Conservation (phyloP, 257 asterid species). For the Salvia splendens region DNA sequence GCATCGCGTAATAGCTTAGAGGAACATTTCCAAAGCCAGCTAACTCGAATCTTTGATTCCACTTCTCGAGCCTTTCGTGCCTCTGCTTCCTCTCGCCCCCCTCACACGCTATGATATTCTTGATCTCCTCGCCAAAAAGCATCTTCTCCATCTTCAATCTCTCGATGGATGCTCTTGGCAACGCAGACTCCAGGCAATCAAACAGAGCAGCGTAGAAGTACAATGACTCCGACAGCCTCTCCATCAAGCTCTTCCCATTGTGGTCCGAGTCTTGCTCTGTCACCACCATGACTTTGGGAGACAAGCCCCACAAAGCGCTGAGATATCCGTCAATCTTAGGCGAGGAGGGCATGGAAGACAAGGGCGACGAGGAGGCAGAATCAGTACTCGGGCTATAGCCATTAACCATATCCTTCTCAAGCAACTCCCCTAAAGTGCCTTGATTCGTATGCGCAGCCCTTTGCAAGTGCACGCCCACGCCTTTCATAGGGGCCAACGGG, state of each 20-base stretch:
- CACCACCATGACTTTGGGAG: conserved; percentile 85
- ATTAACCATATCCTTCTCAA: conserved; percentile 63
- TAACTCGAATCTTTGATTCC: conserved; percentile 68
- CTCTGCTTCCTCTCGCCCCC: conserved; percentile 79
- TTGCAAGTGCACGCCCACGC: conserved; percentile 44
- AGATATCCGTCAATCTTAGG: conserved; percentile 62
- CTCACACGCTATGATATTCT: conserved; percentile 82
- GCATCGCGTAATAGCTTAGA: conserved; percentile 82
- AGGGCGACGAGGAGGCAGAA: conserved; percentile 69
- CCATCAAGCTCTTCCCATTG: conserved; percentile 75
- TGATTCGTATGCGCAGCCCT: conserved; percentile 50
- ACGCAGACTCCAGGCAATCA: conserved; percentile 76
- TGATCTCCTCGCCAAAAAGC: conserved; percentile 86
- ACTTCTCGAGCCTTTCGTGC: conserved; percentile 85
- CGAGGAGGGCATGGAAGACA: conserved; percentile 37
- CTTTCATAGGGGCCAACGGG: conserved; percentile 43
- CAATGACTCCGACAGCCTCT: conserved; percentile 77
- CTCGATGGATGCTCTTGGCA: conserved; percentile 76
- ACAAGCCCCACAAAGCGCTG: conserved; percentile 63
- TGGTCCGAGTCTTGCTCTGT: conserved; percentile 90
- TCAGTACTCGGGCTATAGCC: conserved; percentile 64
- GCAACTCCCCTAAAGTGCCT: conserved; percentile 64
- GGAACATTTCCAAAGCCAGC: conserved; percentile 69
- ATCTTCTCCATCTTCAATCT: conserved; percentile 81
- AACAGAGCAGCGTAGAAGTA: conserved; percentile 84